A percentile compares a stretch with the other conserved stretches of the same genome.
phyloP scores from a whole-genome alignment of 805 yeast species.

The Candida pini region DNA sequence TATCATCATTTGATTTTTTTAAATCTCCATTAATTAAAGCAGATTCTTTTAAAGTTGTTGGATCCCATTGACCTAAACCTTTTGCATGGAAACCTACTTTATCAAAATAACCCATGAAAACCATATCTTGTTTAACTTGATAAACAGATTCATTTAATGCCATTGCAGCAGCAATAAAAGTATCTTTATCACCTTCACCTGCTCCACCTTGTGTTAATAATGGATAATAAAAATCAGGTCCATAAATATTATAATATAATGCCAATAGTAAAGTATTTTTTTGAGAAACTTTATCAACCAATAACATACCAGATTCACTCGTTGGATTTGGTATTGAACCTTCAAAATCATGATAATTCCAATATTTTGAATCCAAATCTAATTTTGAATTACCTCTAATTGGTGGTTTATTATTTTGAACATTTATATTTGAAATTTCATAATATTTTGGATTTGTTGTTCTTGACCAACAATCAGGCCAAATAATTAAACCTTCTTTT shows the following conservation, averaged over 20 bases:
- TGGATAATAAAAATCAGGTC: constrained; percentile 61
- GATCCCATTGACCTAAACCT: constrained; percentile 40
- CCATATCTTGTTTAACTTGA: constrained; percentile 49
- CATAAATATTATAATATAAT: constrained; percentile 58
- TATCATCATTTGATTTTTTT: constrained; percentile 15
- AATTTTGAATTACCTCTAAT: constrained; percentile 27
- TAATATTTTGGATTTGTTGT: constrained; percentile 57
- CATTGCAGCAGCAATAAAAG: constrained; percentile 65
- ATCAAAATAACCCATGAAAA: constrained; percentile 46
- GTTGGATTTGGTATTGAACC: constrained; percentile 65
- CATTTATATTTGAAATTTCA: constrained; percentile 44
- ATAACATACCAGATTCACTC: constrained; percentile 63
- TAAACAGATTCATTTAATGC: constrained; percentile 24
- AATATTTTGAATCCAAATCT: constrained; percentile 19
- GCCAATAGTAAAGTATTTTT: constrained; percentile 49
- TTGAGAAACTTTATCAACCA: constrained; percentile 54
- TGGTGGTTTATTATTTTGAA: constrained; percentile 29
- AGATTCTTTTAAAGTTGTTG: constrained; percentile 31
- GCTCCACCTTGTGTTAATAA: constrained; percentile 65
- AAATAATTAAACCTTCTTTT: constrained; percentile 41
- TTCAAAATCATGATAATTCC: constrained; percentile 53
- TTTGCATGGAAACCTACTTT: constrained; percentile 31
- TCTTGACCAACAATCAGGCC: constrained; percentile 74
- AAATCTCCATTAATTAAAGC: constrained; percentile 25
- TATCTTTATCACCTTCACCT: constrained; percentile 79